Evolutionary conservation across 78 protist species (phyloP), one percentile per base, ranked within the genome.

Genomic region (slime mould (Dictyostelium discoideum)): DNA sequence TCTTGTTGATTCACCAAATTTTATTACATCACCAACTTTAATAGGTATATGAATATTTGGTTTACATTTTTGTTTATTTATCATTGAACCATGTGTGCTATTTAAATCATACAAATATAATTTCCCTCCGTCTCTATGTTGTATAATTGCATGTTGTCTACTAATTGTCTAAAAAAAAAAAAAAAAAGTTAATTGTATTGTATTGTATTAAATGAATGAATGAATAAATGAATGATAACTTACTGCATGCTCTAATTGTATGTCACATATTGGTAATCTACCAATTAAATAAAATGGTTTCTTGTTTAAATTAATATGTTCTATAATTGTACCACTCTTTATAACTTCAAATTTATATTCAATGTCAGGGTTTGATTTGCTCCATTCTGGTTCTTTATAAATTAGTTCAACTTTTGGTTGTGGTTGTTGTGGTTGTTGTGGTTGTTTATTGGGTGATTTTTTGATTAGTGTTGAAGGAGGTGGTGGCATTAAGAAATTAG

Each of bases 1-100:
- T 72, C 96, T 86, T 14, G 94, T 86, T 6, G 96, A 93, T 93
- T 93, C 96, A 57, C 96, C 96, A 93, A 93, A 93, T 16, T 83
- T 73, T 0, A 93, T 11, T 14, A 85, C 67, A 77, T 93, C 96
- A 42, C 96, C 96, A 87, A 26, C 46, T 60, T 63, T 69, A 2
- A 93, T 26, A 0, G 92, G 89, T 29, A 39, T 39, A 86, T 86
- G 72, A 4, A 20, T 16, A 37, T 77, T 60, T 48, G 96, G 84
- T 77, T 65, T 26, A 40, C 76, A 37, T 76, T 76, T 76, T 50
- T 78, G 57, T 60, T 93, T 93, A 29, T 93, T 93, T 78, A 87
- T 86, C 46, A 93, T 85, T n/a, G 93, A 32, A 13, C 96, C 96
- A 84, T 93, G 96, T 11, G 96, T 86, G 60, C 94, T 87, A 26